phyloP scores from a whole-genome alignment of 139 green algal genomes.

The Micromonas commoda region DNA sequence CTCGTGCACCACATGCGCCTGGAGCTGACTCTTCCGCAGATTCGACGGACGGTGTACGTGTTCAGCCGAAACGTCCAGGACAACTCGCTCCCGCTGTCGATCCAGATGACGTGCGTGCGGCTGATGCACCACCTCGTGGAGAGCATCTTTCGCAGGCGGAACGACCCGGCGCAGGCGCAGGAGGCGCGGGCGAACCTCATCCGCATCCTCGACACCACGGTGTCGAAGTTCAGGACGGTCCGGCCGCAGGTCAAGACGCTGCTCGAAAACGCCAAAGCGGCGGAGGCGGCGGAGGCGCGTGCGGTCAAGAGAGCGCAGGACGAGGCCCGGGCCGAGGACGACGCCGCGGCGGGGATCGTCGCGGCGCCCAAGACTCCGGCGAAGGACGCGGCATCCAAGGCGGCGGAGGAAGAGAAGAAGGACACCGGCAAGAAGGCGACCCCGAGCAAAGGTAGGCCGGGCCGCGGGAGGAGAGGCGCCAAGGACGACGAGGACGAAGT shows the following conservation, averaged over 20 bases:
- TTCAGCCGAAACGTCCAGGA: slow-evolving; percentile 66
- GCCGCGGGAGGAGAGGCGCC: neutral
- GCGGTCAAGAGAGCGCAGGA: too few relatives aligned
- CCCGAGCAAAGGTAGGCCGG: neutral
- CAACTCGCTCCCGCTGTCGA: slow-evolving; percentile 42
- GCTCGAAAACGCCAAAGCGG: neutral
- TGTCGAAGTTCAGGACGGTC: slow-evolving; percentile 16
- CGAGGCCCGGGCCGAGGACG: too few relatives aligned
- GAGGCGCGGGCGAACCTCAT: slow-evolving; percentile 17
- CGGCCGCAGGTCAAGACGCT: neutral
- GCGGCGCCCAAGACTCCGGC: too few relatives aligned
- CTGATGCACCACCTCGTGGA: slow-evolving; percentile 85
- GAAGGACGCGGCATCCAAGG: too few relatives aligned
- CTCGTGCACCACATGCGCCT: slow-evolving; percentile 60
- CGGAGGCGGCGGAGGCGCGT: too few relatives aligned
- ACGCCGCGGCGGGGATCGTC: too few relatives aligned
- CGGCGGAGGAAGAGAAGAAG: neutral
- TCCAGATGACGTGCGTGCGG: slow-evolving; percentile 72
- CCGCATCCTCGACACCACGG: neutral
- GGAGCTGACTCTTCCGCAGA: slow-evolving; percentile 57
- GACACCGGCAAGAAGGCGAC: neutral
- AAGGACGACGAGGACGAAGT: neutral
- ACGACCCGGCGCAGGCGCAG: slow-evolving; percentile 1
- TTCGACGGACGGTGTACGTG: slow-evolving; percentile 57
- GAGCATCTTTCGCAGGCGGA: slow-evolving; percentile 54